These are phyloP conservation scores for Parathielavia appendiculata DNA, from an alignment of 495 filamentous ascomycete species.

Conservation along the genomic window DNA sequence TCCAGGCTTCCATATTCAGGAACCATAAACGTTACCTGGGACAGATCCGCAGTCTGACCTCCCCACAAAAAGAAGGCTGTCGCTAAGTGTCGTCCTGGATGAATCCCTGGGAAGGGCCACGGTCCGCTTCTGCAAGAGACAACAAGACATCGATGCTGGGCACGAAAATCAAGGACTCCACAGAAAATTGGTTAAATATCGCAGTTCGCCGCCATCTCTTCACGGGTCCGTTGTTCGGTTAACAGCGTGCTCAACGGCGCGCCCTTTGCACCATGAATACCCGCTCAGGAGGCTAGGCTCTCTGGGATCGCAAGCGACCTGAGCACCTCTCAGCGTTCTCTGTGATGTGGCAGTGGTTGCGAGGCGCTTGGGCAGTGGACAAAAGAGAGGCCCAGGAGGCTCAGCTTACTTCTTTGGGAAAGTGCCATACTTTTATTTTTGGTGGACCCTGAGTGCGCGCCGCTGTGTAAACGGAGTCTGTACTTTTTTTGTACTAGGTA, in stretches of 20 bases:
- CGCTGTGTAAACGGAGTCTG: too few species aligned
- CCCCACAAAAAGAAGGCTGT: conserved; percentile 7
- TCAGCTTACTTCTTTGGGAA: conserved; percentile 14
- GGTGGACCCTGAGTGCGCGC: too few species aligned
- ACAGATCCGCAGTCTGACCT: neutral
- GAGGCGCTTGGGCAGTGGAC: neutral
- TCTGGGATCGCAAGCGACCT: neutral
- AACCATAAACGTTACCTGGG: neutral
- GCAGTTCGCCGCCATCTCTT: conserved; percentile 13
- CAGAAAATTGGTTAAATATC: conserved; percentile 27
- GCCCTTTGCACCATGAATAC: neutral
- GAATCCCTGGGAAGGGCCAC: too few species aligned
- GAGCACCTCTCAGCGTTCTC: neutral
- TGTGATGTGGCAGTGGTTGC: neutral
- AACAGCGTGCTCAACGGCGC: too few species aligned
- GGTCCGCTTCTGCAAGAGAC: neutral
- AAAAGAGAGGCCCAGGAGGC: conserved; percentile 10
- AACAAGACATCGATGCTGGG: conserved; percentile 15
- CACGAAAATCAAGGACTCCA: conserved; percentile 19
- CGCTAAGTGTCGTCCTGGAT: too few species aligned
- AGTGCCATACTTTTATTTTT: neutral
- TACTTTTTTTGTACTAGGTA: neutral
- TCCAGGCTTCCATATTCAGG: neutral
- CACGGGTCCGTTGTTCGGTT: neutral
- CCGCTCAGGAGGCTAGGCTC: neutral